Conservation (phyloP, 768 basidiomycete genomes). For the Calocera cornea region DNA sequence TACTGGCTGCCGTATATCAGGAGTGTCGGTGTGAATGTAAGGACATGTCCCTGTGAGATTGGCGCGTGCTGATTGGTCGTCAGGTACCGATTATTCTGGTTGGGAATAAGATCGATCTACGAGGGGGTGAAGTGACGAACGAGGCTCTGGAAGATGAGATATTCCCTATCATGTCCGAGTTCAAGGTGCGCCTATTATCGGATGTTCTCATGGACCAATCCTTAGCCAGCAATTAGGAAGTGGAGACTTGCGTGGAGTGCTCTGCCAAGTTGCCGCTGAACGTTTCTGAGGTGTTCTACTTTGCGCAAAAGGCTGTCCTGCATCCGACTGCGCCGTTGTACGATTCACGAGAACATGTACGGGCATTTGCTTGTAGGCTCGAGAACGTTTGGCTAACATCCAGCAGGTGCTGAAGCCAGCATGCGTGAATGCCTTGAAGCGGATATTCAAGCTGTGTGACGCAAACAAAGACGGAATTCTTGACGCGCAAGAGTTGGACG, state of each 20-base stretch:
- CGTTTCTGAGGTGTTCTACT: constrained; percentile 95
- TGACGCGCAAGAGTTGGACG: constrained; percentile 82
- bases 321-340: constrained; percentile 95
- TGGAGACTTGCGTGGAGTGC: constrained; percentile 94
- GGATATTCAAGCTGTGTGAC: constrained; percentile 96
- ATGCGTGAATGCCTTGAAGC: constrained; percentile 70
- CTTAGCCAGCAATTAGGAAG: constrained; percentile 42
- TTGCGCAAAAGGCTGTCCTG: constrained; percentile 93
- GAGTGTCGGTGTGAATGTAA: constrained; percentile 86
- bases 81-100: constrained; percentile 94
- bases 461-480: constrained; percentile 86
- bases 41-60: constrained; percentile 16
- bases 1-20: constrained; percentile 96
- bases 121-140: constrained; percentile 87
- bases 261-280: constrained; percentile 85
- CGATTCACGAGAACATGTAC: constrained; percentile 86
- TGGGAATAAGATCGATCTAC: constrained; percentile 94
- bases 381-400: constrained; percentile 10
- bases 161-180: constrained; percentile 93
- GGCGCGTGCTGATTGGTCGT: not conserved
- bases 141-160: constrained; percentile 91
- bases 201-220: constrained; percentile 6
- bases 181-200: constrained; percentile 56
- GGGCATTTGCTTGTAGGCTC: constrained; percentile 21
- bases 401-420: constrained; percentile 78